phyloP scores from a whole-genome alignment of 1,284 basidiomycete species.

The Ustilago nuda region DNA sequence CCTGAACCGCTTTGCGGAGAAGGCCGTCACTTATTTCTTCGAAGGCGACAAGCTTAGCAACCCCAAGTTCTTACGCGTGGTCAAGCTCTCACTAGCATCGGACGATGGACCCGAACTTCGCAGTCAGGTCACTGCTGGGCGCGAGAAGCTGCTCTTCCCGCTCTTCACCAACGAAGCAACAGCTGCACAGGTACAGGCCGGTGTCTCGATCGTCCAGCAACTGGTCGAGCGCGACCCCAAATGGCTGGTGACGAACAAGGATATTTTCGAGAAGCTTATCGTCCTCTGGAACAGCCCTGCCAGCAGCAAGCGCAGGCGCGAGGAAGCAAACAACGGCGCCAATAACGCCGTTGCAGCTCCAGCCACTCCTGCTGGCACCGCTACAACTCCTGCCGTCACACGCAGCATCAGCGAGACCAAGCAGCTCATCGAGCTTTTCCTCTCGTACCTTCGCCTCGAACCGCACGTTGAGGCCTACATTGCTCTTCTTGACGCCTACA shows the following conservation, averaged over 20 bases:
- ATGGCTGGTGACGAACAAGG: constrained; percentile 75
- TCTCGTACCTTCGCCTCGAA: constrained; percentile 73
- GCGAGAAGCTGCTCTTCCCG: constrained; percentile 55
- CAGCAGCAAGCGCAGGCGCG: constrained; percentile 53
- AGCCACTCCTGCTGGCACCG: constrained; percentile 9
- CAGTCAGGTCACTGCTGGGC: constrained; percentile 43
- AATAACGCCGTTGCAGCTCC: constrained; percentile 35
- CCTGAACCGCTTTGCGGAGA: constrained; percentile 87
- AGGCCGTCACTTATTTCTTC: constrained; percentile 87
- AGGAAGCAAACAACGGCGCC: constrained; percentile 48
- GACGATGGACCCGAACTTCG: constrained; percentile 61
- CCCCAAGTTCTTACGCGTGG: constrained; percentile 59
- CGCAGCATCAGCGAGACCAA: constrained; percentile 74
- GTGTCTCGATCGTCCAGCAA: constrained; percentile 82
- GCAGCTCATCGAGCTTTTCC: constrained; percentile 77
- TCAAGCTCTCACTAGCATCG: constrained; percentile 61
- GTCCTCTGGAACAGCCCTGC: constrained; percentile 68
- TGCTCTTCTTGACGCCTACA: constrained; percentile 86
- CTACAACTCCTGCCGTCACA: constrained; percentile 9
- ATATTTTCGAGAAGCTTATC: constrained; percentile 67
- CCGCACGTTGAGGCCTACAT: constrained; percentile 88
- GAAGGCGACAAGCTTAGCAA: constrained; percentile 76
- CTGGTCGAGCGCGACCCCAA: constrained; percentile 77
- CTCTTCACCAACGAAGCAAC: constrained; percentile 53
- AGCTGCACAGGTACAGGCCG: constrained; percentile 49